These are phyloP conservation scores for Leccinum huronense DNA, from an alignment of 1,284 basidiomycete species.

Conservation along the genomic window DNA sequence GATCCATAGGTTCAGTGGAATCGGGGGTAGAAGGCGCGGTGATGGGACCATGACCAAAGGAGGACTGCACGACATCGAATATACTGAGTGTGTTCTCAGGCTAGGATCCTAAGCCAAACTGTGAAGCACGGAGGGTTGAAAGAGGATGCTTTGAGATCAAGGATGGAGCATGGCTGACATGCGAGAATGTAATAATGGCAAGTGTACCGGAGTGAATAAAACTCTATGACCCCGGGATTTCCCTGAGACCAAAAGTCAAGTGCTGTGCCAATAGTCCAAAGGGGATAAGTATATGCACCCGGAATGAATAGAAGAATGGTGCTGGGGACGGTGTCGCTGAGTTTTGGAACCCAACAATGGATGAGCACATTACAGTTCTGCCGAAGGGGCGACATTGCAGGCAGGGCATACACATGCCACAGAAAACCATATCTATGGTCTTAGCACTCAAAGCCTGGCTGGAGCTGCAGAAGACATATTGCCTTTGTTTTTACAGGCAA, in stretches of 20 bases:
- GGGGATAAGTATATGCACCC: conserved; percentile 36
- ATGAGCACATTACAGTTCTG: conserved; percentile 43
- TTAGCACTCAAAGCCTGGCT: conserved; percentile 23
- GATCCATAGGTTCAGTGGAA: too few species aligned
- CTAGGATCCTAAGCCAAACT: conserved; percentile 44
- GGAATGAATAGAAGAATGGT: conserved; percentile 56
- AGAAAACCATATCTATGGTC: conserved; percentile 27
- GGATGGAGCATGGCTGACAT: conserved; percentile 52
- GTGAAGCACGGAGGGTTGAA: conserved; percentile 14
- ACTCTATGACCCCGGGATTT: conserved; percentile 59
- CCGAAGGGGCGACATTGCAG: conserved; percentile 32
- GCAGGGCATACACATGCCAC: conserved; percentile 26
- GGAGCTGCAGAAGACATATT: conserved; percentile 32
- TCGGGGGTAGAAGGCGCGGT: too few species aligned
- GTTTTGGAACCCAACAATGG: conserved; percentile 51
- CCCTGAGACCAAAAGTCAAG: conserved; percentile 33
- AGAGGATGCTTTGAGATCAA: conserved; percentile 16
- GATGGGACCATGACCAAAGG: conserved; percentile 31
- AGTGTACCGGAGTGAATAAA: conserved; percentile 47
- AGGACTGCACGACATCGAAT: conserved; percentile 42
- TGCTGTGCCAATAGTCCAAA: neutral
- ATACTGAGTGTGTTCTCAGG: conserved; percentile 49
- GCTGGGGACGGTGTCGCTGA: conserved; percentile 31
- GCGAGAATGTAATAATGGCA: conserved; percentile 52
- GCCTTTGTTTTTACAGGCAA: conserved; percentile 28